A percentile compares a stretch with the other conserved stretches of the same genome.
Conservation (phyloP, 2,329 filamentous ascomycete genomes). For the Didymella arachidicola region DNA sequence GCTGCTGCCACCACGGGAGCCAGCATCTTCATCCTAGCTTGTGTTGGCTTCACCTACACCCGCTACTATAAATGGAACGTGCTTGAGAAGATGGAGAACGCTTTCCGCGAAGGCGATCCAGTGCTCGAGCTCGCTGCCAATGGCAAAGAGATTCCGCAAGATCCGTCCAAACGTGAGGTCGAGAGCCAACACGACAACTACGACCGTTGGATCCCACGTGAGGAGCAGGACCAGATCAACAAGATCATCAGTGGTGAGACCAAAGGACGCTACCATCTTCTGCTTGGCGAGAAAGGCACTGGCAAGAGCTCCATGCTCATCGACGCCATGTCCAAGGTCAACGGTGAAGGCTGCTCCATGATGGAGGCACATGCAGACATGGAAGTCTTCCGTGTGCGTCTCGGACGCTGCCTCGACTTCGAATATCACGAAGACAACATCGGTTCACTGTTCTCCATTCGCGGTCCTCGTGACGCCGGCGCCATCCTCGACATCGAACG, state of each 20-base stretch:
- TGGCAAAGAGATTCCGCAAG: constrained; percentile 46
- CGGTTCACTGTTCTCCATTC: constrained; percentile 92
- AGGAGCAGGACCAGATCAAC: constrained; percentile 83
- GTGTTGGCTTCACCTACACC: constrained; percentile 58
- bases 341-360: constrained; percentile 91
- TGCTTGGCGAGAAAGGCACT: constrained; percentile 94
- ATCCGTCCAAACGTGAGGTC: constrained; percentile 30
- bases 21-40: constrained; percentile 58
- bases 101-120: constrained; percentile 91
- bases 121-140: constrained; percentile 72
- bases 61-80: constrained; percentile 84
- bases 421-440: constrained; percentile 99
- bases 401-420: constrained; percentile 94
- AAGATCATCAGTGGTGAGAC: constrained; percentile 77
- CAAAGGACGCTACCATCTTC: constrained; percentile 84
- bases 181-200: constrained; percentile 52
- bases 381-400: constrained; percentile 90
- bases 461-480: constrained; percentile 88
- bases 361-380: constrained; percentile 94
- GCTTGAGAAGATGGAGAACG: constrained; percentile 89
- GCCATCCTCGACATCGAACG: constrained; percentile 94
- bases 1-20: constrained; percentile 60
- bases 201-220: constrained; percentile 81
- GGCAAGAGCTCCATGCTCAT: constrained; percentile 97
- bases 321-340: constrained; percentile 91